These are phyloP conservation scores for Blastocladiella emersonii DNA, from an alignment of 371 early-diverging fungal genomes.

Conservation along the genomic window DNA sequence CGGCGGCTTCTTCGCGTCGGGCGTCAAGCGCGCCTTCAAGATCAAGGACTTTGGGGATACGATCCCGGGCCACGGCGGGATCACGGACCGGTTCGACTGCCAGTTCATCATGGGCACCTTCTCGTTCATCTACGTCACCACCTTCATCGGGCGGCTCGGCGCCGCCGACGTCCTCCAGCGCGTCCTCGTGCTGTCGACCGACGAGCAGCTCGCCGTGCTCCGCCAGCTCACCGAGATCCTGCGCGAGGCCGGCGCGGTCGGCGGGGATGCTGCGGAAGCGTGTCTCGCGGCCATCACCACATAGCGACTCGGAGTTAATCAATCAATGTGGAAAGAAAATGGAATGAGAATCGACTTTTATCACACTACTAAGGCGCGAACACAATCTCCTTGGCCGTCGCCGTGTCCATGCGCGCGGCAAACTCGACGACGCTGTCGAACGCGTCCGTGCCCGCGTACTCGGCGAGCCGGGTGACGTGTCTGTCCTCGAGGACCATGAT, in stretches of 20 bases:
- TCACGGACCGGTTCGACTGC: conserved; percentile 97
- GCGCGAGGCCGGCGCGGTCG: neutral
- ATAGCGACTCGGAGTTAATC: too few species aligned
- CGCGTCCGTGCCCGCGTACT: too few species aligned
- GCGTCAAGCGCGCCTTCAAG: conserved; percentile 94
- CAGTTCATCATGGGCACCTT: conserved; percentile 61
- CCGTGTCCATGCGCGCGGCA: too few species aligned
- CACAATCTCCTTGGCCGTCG: too few species aligned
- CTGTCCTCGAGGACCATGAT: too few species aligned
- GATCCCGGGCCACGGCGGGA: conserved; percentile 98
- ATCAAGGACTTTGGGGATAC: conserved; percentile 96
- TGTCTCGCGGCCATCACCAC: too few species aligned
- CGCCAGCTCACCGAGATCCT: neutral
- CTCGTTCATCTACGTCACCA: conserved; percentile 5
- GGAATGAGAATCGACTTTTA: too few species aligned
- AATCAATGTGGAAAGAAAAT: too few species aligned
- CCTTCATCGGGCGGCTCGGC: neutral
- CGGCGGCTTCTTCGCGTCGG: conserved; percentile 99
- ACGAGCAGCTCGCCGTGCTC: neutral
- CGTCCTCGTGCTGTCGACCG: neutral
- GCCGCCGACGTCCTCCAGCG: neutral
- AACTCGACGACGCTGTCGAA: too few species aligned
- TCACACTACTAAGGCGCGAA: too few species aligned
- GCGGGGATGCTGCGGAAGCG: neutral
- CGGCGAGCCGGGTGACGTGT: too few species aligned